Percentiles rank a stretch among this genome's conserved stretches.
Conservation (phyloP, 148 eudicot genomes). For the Tetragonia tetragonoides region DNA sequence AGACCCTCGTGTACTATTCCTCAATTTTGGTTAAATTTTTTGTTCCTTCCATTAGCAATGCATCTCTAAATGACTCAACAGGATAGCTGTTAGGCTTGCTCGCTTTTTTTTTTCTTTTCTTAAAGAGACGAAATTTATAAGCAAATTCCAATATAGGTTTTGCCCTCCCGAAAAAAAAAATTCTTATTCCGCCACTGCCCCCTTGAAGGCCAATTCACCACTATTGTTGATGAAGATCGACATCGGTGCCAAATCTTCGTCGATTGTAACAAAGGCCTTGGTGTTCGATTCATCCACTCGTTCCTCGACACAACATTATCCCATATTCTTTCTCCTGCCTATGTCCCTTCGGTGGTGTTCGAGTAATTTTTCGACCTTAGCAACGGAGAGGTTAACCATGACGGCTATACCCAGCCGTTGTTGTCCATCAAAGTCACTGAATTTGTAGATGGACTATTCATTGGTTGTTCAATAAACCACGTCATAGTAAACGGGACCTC, state of each 20-base stretch:
- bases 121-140: too few relatives aligned
- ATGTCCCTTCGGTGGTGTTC: slow-evolving; percentile 13
- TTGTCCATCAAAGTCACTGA: slow-evolving; percentile 51
- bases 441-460: slow-evolving; percentile 42
- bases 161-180: too few relatives aligned
- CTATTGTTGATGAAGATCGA: neutral
- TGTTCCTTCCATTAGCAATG: too few relatives aligned
- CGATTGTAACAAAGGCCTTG: slow-evolving; percentile 20
- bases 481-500: slow-evolving; percentile 48
- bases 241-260: neutral
- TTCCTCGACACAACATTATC: neutral
- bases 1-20: too few relatives aligned
- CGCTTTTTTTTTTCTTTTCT: too few relatives aligned
- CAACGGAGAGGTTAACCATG: slow-evolving; percentile 23
- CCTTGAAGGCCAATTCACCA: neutral
- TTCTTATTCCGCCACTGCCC: neutral
- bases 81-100: too few relatives aligned
- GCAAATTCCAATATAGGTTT: too few relatives aligned
- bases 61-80: too few relatives aligned
- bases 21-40: too few relatives aligned
- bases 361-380: slow-evolving; percentile 27
- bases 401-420: slow-evolving; percentile 33
- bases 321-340: neutral
- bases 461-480: slow-evolving; percentile 53
- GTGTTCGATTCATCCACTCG: slow-evolving; percentile 5